phyloP scores from a whole-genome alignment of 306 rosid species.

The Lablab purpureus region DNA sequence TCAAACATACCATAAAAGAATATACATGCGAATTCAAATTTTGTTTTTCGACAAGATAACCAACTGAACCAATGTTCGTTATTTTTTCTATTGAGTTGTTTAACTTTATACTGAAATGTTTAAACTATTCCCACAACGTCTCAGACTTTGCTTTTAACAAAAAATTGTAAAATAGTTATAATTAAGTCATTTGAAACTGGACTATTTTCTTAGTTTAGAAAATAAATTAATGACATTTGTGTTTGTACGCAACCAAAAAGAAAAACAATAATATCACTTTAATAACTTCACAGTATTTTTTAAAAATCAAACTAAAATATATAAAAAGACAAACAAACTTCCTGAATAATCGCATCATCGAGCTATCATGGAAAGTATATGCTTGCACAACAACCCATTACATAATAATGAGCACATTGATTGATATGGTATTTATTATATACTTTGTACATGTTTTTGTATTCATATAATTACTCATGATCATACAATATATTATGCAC shows the following conservation, averaged over 20 bases:
- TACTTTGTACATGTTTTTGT: neutral
- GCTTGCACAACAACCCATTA: neutral
- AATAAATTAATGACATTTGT: neutral
- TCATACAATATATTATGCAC: neutral
- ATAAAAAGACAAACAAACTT: conserved; percentile 15
- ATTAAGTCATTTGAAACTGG: too few relatives aligned
- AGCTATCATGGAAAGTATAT: conserved; percentile 6
- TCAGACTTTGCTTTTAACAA: neutral
- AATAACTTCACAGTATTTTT: too few relatives aligned
- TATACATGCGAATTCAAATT: too few relatives aligned
- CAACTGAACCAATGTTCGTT: too few relatives aligned
- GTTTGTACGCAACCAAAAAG: neutral
- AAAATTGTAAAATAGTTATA: neutral
- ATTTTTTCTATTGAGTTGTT: too few relatives aligned
- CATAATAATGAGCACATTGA: neutral
- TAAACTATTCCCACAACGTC: too few relatives aligned
- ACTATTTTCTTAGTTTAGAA: too few relatives aligned
- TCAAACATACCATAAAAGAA: too few relatives aligned
- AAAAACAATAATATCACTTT: neutral
- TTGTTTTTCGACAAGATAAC: too few relatives aligned
- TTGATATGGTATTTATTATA: neutral
- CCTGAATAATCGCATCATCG: conserved; percentile 3
- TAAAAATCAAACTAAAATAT: neutral
- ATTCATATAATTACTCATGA: neutral
- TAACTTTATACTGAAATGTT: too few relatives aligned